Conservation (phyloP, 1,139 yeast species). For the Candida tropicalis region DNA sequence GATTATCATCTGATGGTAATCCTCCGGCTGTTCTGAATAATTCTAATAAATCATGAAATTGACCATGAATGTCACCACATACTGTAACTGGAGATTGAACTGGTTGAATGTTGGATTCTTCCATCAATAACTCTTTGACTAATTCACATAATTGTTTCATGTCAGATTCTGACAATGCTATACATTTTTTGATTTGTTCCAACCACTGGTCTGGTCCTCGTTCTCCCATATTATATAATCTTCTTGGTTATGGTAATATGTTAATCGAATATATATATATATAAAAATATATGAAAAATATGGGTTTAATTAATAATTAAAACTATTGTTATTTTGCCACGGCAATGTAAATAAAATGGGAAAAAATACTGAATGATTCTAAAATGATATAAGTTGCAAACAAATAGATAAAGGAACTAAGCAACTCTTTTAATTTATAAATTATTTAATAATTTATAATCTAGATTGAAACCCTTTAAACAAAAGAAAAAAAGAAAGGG, state of each 20-base stretch:
- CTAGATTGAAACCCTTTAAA: too few species aligned
- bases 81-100: constrained; percentile 97
- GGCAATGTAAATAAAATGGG: neutral
- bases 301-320: neutral
- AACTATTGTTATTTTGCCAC: constrained; percentile 2
- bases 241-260: neutral
- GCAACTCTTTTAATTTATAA: neutral
- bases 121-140: constrained; percentile 78
- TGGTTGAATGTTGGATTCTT: constrained; percentile 91
- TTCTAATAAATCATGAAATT: constrained; percentile 91
- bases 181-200: constrained; percentile 89
- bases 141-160: constrained; percentile 96
- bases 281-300: neutral
- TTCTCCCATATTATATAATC: constrained; percentile 52
- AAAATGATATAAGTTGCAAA: neutral
- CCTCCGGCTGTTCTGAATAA: constrained; percentile 92
- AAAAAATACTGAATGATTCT: neutral
- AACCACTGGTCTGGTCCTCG: constrained; percentile 97
- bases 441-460: neutral
- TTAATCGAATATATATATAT: neutral
- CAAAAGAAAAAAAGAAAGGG: too few species aligned
- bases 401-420: neutral
- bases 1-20: constrained; percentile 59
- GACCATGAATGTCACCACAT: constrained; percentile 99
- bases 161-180: constrained; percentile 85